Base-by-base conservation (phyloP, 164 flowering plant genomes). In the Vitis labrusca region DNA sequence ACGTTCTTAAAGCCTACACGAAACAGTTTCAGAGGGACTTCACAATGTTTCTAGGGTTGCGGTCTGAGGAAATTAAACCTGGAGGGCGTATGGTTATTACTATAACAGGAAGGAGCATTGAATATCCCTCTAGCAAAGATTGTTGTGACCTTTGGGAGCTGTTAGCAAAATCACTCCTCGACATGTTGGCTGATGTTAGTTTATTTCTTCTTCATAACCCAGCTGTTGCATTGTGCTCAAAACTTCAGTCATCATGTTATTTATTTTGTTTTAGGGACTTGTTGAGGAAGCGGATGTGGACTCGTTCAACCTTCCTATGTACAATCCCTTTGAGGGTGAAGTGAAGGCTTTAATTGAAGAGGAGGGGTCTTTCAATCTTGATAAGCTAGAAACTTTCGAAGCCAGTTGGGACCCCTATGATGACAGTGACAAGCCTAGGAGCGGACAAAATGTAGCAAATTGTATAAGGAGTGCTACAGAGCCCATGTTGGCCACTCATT, bases 401-500 rank as follows among this genome's bases (percentile, higher is more conserved):
- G 16, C 49, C 2, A n/a, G 51, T 27, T 67, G 67, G 78, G 72
- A 74, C 49, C 14, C 69, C 3, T 13, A 16, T 3, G 64, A 55
- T 9, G 55, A 56, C 3, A n/a, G 23, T 15, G 49, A 54, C n/a
- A 50, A 27, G 47, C 3, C n/a, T 12, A 37, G 14, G 11, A 56
- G 62, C 0, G 74, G 64, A 16, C 9, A 60, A 16, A 64, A 49
- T 8, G 52, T 65, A 0, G 67, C 78, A 12, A 64, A 64, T 3
- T 27, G 19, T 3, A 50, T 71, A 9, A 74, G 81, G 56, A 72
- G 70, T 1, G 60, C 63, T 11, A 14, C n/a, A 0, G 80, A 78
- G 49, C 37, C 77, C n/a, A 0, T 78, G 55, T 63, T 78, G 0
- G 70, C 65, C 29, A 59, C 17, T 55, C 80, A 78, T 57, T 74